These are phyloP conservation scores for Desmodesmus armatus DNA, from an alignment of 139 green algal genomes.

Conservation along the genomic window DNA sequence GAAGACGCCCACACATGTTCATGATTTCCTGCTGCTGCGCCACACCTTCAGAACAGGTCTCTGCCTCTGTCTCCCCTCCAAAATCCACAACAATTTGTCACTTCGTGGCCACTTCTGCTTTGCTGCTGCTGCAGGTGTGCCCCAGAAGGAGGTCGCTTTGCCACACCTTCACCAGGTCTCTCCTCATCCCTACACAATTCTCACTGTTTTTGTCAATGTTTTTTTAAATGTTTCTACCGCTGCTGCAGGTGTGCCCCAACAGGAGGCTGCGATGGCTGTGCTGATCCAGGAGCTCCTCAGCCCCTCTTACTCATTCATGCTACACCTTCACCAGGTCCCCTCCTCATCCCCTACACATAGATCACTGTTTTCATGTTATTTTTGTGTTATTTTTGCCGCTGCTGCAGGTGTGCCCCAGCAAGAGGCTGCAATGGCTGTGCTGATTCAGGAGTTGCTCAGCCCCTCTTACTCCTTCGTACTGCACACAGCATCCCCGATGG, in stretches of 20 bases:
- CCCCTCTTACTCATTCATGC: conserved; percentile 85
- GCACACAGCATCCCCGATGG: conserved; percentile 85
- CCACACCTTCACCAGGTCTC: no score
- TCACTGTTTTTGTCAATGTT: no score
- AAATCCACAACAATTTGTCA: neutral
- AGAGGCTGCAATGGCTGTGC: conserved; percentile 90
- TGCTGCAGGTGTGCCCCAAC: conserved; percentile 74
- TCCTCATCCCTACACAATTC: no score
- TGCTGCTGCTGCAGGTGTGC: conserved; percentile 64
- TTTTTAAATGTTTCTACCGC: no score
- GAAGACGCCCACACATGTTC: no score
- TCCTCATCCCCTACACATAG: no score
- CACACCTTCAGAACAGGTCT: neutral
- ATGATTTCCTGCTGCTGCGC: no score
- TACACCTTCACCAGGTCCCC: no score
- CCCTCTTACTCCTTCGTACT: conserved; percentile 89
- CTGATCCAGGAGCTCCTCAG: conserved; percentile 86
- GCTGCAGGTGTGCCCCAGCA: conserved; percentile 74
- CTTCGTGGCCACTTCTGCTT: neutral
- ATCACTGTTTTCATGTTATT: no score
- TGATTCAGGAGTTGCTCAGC: conserved; percentile 86
- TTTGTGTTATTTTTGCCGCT: no score
- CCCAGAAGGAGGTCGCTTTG: conserved; percentile 81
- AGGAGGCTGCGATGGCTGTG: conserved; percentile 89
- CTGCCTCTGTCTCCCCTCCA: neutral